Evolutionary conservation across 2,329 filamentous ascomycete species (phyloP).

Genomic region (Neurospora crassa): DNA sequence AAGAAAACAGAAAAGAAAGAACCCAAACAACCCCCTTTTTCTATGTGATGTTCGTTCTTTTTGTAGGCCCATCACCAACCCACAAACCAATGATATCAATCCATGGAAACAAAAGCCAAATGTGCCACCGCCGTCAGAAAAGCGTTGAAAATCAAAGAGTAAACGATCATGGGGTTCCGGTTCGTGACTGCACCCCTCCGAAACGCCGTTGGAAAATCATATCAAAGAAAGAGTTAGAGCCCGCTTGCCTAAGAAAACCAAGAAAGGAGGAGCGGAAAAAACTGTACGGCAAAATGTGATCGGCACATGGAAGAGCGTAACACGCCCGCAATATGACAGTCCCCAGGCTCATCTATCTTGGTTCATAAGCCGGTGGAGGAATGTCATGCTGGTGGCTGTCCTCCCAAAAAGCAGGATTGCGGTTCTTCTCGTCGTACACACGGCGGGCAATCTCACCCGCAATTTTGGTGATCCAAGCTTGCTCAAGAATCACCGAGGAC

Average conservation of each 20-base stretch:
- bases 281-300: background rate
- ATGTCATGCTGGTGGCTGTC: conserved; percentile 39
- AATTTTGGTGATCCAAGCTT: conserved; percentile 89
- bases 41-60: background rate
- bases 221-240: background rate
- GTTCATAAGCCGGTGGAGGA: conserved; percentile 55
- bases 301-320: background rate
- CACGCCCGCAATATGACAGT: background rate
- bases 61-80: background rate
- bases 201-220: background rate
- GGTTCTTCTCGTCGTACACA: conserved; percentile 76
- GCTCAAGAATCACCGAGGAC: conserved; percentile 57
- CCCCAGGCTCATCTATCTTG: conserved; percentile 17
- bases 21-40: background rate
- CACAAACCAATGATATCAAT: background rate
- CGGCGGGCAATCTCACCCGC: conserved; percentile 81
- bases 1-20: background rate
- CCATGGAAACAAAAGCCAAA: background rate
- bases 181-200: background rate
- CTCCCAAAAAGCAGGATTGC: conserved; percentile 41
- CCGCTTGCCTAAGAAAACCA: background rate
- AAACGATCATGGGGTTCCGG: background rate
- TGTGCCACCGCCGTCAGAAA: background rate
- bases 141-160: background rate
- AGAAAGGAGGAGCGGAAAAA: background rate